Conservation (phyloP, 345 rosid species). For the Microcos paniculata region DNA sequence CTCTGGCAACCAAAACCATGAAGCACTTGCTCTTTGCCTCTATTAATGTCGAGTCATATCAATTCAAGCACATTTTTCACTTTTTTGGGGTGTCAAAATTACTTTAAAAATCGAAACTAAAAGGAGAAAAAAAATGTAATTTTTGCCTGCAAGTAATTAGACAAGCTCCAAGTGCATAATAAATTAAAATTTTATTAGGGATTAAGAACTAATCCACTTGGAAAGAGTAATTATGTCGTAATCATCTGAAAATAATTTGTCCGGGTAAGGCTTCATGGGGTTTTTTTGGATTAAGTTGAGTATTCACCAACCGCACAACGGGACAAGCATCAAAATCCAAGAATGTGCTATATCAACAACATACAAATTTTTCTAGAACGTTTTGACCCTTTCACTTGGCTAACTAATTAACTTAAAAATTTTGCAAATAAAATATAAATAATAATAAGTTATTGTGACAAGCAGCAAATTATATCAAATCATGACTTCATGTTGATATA, state of each 20-base stretch:
- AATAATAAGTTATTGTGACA: too few species aligned
- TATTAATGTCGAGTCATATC: neutral
- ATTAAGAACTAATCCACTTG: neutral
- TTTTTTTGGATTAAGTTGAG: neutral
- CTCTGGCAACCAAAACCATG: too few species aligned
- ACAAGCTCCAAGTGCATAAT: neutral
- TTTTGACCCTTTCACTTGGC: slow-evolving; percentile 3
- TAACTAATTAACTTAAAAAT: neutral
- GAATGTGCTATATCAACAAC: neutral
- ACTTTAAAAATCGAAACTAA: neutral
- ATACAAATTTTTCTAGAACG: neutral
- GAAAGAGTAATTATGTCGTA: neutral
- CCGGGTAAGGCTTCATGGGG: neutral
- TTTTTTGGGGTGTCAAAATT: neutral
- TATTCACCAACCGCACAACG: neutral
- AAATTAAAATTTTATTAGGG: neutral
- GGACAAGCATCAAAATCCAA: neutral
- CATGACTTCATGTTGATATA: slow-evolving; percentile 14
- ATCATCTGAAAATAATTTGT: neutral
- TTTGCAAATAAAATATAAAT: too few species aligned
- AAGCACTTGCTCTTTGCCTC: neutral
- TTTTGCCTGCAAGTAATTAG: neutral
- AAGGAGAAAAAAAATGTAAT: neutral
- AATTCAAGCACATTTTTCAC: neutral
- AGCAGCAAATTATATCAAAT: neutral